Conservation (phyloP, 352 stramenopile species). For the Globisporangium carolinianum region DNA sequence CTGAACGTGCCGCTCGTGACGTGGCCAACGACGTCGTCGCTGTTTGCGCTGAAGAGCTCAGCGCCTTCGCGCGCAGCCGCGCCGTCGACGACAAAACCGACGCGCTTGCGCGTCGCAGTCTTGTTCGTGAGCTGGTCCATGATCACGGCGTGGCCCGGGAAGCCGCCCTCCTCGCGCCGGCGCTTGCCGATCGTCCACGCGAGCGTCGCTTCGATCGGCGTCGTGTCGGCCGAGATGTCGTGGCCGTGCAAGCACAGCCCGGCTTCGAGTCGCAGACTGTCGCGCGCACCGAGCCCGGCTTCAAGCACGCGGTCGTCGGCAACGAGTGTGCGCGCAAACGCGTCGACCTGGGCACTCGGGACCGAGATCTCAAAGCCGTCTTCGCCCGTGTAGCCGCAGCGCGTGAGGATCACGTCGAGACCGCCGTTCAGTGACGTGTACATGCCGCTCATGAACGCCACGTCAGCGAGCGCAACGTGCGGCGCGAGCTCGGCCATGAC, state of each 20-base stretch:
- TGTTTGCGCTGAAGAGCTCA: slow-evolving; percentile 87
- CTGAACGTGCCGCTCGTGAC: slow-evolving; percentile 97
- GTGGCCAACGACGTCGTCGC: slow-evolving; percentile 56
- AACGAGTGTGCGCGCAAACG: slow-evolving; percentile 54
- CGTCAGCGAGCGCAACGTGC: slow-evolving; percentile 85
- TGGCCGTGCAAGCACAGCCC: slow-evolving; percentile 98
- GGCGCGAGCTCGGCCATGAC: slow-evolving; percentile 82
- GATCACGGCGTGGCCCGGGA: slow-evolving; percentile 93
- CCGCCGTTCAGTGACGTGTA: slow-evolving; percentile 71
- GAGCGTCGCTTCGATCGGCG: slow-evolving; percentile 92
- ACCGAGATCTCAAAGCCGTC: slow-evolving; percentile 98
- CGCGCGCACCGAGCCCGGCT: slow-evolving; percentile 92
- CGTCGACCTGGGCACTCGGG: slow-evolving; percentile 36
- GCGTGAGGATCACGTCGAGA: slow-evolving; percentile 86
- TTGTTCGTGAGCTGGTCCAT: slow-evolving; percentile 94
- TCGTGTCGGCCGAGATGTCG: slow-evolving; percentile 95
- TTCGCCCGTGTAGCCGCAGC: slow-evolving; percentile 99
- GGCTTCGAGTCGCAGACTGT: slow-evolving; percentile 96
- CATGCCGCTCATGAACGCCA: slow-evolving; percentile 95
- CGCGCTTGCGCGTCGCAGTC: slow-evolving; percentile 89
- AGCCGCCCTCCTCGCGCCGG: slow-evolving; percentile 84
- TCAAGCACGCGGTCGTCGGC: slow-evolving; percentile 82
- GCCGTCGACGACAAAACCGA: slow-evolving; percentile 95
- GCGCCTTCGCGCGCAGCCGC: slow-evolving; percentile 90
- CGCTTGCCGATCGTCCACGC: slow-evolving; percentile 91